phyloP scores from a whole-genome alignment of 495 filamentous ascomycete genomes.

The Aspergillus avenaceus region DNA sequence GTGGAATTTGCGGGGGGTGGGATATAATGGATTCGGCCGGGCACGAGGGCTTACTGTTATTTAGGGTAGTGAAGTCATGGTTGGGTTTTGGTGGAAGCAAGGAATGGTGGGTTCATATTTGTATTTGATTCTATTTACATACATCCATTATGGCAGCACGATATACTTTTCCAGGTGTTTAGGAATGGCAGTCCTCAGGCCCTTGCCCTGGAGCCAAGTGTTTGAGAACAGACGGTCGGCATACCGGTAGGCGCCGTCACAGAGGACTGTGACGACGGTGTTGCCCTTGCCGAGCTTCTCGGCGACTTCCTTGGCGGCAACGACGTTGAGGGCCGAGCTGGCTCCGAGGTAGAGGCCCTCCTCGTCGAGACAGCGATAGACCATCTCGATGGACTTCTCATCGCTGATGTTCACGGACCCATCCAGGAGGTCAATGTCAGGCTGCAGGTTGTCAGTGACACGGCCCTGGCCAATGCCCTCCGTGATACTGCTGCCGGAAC shows the following conservation, averaged over 20 bases:
- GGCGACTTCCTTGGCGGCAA: conserved; percentile 89
- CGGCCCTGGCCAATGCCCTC: conserved; percentile 97
- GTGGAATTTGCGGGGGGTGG: conserved; percentile 59
- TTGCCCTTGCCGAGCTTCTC: conserved; percentile 84
- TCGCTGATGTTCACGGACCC: conserved; percentile 83
- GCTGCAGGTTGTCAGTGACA: conserved; percentile 88
- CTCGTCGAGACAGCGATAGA: conserved; percentile 94
- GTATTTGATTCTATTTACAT: too few species aligned
- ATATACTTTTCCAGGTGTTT: conserved; percentile 87
- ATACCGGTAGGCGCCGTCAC: conserved; percentile 94
- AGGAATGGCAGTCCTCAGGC: conserved; percentile 76
- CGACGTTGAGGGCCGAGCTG: conserved; percentile 88
- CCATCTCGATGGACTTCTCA: conserved; percentile 95
- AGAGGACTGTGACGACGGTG: conserved; percentile 89
- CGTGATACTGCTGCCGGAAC: conserved; percentile 86
- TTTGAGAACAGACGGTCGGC: conserved; percentile 87
- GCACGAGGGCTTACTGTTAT: conserved; percentile 36
- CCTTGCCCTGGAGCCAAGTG: conserved; percentile 85
- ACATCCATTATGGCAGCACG: conserved; percentile 62
- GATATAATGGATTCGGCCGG: conserved; percentile 59
- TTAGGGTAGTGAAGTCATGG: not conserved
- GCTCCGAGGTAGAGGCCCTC: conserved; percentile 96
- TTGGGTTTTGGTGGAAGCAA: not conserved
- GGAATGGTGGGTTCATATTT: too few species aligned
- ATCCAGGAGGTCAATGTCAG: conserved; percentile 80